These are phyloP conservation scores for Backusella tuberculispora DNA, from an alignment of 192 early-diverging fungal genomes.

Conservation along the genomic window DNA sequence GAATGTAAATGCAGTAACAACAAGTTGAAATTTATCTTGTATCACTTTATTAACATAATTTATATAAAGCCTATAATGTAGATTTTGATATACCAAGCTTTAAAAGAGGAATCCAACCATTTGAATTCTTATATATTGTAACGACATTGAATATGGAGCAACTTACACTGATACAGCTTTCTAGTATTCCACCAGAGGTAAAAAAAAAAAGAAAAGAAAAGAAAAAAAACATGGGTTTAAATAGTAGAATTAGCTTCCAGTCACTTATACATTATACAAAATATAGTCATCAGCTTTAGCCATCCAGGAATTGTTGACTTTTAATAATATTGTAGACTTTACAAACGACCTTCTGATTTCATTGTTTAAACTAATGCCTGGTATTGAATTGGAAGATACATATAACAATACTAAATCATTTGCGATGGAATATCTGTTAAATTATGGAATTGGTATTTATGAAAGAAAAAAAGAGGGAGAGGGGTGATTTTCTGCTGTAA, in stretches of 20 bases:
- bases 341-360: neutral
- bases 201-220: neutral
- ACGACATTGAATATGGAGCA: neutral
- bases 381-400: neutral
- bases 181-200: neutral
- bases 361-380: neutral
- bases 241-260: neutral
- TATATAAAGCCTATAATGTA: neutral
- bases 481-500: no score
- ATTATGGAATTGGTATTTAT: neutral
- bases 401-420: neutral
- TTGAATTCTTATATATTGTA: neutral
- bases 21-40: neutral
- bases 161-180: neutral
- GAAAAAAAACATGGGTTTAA: no score
- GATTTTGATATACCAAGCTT: conserved; percentile 9
- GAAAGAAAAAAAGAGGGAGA: no score
- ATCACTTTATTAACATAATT: neutral
- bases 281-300: neutral
- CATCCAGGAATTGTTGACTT: neutral
- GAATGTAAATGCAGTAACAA: conserved; percentile 3
- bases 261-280: neutral
- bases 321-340: neutral
- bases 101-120: neutral
- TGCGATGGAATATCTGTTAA: neutral